Percentiles rank a stretch among this genome's conserved stretches.
phyloP scores from a whole-genome alignment of 176 grass and related monocot genomes.

The bread wheat (Triticum aestivum) region DNA sequence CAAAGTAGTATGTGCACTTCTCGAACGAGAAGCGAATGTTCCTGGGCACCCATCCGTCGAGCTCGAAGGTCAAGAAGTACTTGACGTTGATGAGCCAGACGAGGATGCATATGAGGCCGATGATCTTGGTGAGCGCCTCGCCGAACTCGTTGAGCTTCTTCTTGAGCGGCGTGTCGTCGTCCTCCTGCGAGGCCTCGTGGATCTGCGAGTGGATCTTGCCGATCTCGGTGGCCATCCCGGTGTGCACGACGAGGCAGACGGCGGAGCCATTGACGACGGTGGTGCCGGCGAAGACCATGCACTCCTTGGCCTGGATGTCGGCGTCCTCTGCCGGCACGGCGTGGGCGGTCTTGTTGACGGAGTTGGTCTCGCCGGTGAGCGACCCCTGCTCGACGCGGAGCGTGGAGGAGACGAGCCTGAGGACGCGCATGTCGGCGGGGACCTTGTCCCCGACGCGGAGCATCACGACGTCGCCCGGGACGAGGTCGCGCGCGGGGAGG shows the following conservation, averaged over 20 bases:
- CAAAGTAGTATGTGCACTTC: constrained; percentile 98
- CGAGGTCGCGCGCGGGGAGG: constrained; percentile 63
- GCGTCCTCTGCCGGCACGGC: constrained; percentile 48
- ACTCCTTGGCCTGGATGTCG: constrained; percentile 94
- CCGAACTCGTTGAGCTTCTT: constrained; percentile 98
- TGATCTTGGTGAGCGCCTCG: constrained; percentile 80
- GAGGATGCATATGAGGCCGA: constrained; percentile 70
- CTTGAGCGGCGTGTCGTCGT: constrained; percentile 86
- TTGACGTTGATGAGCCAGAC: constrained; percentile 98
- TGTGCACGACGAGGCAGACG: constrained; percentile 78
- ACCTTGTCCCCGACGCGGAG: constrained; percentile 86
- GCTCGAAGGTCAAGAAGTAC: constrained; percentile 79
- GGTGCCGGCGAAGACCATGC: constrained; percentile 83
- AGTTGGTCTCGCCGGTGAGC: constrained; percentile 81
- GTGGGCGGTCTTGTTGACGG: constrained; percentile 82
- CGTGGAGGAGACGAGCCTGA: constrained; percentile 69
- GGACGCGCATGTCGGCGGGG: constrained; percentile 83
- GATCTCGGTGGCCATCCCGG: constrained; percentile 89
- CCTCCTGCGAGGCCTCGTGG: constrained; percentile 78
- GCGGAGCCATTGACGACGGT: constrained; percentile 88
- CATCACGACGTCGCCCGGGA: constrained; percentile 76
- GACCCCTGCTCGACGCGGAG: constrained; percentile 84
- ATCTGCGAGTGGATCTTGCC: constrained; percentile 95
- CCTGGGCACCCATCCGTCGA: constrained; percentile 60
- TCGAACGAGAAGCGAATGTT: constrained; percentile 79